Conservation (phyloP, 371 early-diverging fungal genomes). For the Mortierella sp. region DNA sequence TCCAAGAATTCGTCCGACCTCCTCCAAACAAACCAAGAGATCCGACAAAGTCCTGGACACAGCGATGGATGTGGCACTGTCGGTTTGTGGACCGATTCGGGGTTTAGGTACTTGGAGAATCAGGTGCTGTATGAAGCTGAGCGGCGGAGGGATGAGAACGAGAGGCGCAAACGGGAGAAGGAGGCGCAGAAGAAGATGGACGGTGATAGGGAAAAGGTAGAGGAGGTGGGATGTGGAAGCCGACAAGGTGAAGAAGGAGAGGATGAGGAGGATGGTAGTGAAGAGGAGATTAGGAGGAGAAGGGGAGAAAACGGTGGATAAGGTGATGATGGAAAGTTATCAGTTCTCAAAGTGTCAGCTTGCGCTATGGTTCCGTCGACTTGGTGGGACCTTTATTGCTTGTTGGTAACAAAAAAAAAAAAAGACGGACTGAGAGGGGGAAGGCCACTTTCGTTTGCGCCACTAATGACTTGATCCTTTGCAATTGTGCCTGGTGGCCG, state of each 20-base stretch:
- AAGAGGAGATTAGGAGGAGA: neutral
- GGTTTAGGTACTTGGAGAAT: neutral
- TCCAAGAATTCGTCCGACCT: too few relatives aligned
- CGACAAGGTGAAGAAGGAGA: too few relatives aligned
- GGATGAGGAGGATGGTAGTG: neutral
- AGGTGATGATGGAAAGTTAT: neutral
- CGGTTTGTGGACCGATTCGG: neutral
- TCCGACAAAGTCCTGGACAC: too few relatives aligned
- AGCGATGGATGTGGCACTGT: too few relatives aligned
- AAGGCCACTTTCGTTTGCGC: neutral
- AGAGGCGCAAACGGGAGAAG: neutral
- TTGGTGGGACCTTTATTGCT: neutral
- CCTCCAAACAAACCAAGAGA: too few relatives aligned
- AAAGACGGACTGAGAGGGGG: too few relatives aligned
- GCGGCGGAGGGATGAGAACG: neutral
- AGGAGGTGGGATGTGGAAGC: too few relatives aligned
- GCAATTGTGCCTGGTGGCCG: neutral
- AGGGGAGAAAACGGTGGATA: neutral
- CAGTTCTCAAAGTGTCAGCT: neutral
- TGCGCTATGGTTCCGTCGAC: neutral
- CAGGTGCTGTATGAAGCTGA: too few relatives aligned
- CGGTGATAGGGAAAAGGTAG: too few relatives aligned
- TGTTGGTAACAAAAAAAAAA: neutral
- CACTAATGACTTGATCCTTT: neutral
- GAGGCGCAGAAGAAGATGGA: too few relatives aligned